Base-by-base conservation (phyloP, 163 green algal genomes). In the Prototheca cutis region DNA sequence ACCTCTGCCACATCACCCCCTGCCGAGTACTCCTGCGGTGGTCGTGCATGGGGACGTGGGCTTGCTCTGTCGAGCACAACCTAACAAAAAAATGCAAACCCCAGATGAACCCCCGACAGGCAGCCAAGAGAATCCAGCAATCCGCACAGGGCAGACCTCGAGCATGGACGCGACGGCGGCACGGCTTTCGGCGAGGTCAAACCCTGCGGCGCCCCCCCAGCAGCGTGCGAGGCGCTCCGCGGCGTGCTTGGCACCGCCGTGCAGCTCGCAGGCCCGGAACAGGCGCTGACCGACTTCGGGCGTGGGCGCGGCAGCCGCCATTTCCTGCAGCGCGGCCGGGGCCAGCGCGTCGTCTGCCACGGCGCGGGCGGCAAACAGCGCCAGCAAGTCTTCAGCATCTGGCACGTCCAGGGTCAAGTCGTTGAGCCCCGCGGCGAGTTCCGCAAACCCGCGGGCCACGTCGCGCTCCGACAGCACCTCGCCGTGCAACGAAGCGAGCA, bases 331-430 rank as follows among this genome's bases (percentile, higher is more conserved):
- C 65, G 91, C 93, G 23, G 76, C 64, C 1, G 90, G 90, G 1
- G 90, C 78, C 36, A 97, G 67, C 21, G 95, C 71, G 64, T 96
- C 87, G 65, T 96, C 89, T 40, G 91, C 76, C 39, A 97, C 77
- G 2, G 86, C 89, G 28, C 91, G 54, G 57, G 58, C 66, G 39
- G 89, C 78, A 47, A 76, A 76, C 19, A 65, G 55, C 1, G 62
- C 40, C 53, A 84, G 47, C 34, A 71, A 52, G 52, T 76, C 67
- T 1, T 58, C 55, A 4, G 82, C 87, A 23, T 90, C 73, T 0
- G 91, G 92, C 40, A 96, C 85, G 74, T 99, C 92, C 51, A 99
- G 79, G 48, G 73, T 63, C 18, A 93, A 67, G 66, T 97, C 92
- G 18, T 94, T 85, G 45, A 95, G 63, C 0, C 49, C 53, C 21